phyloP scores from a whole-genome alignment of 2,329 filamentous ascomycete genomes.

The Rhinocladiella similis region DNA sequence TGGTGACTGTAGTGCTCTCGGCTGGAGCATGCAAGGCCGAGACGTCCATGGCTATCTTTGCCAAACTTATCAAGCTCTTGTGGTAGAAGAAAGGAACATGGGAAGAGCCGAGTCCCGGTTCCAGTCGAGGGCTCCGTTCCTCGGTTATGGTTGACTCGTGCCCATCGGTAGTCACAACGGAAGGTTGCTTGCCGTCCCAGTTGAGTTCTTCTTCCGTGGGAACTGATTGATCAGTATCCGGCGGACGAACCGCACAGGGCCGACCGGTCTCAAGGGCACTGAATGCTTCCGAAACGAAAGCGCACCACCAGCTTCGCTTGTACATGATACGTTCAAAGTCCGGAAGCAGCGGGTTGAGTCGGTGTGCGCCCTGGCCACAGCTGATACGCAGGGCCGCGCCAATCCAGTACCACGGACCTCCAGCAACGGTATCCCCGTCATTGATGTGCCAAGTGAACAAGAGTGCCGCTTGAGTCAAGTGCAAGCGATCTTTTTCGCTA shows the following conservation, averaged over 20 bases:
- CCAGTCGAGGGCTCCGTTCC: too few species aligned
- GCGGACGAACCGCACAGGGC: conserved; percentile 51
- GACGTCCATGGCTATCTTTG: too few species aligned
- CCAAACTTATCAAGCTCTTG: too few species aligned
- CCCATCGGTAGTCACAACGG: conserved; percentile 51
- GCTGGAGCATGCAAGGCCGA: too few species aligned
- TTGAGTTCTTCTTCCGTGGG: conserved; percentile 51
- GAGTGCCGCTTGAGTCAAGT: conserved; percentile 55
- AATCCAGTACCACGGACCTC: conserved; percentile 56
- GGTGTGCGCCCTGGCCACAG: conserved; percentile 55
- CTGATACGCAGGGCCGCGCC: conserved; percentile 54
- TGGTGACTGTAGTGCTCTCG: too few species aligned
- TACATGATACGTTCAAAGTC: conserved; percentile 44
- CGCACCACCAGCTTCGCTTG: conserved; percentile 44
- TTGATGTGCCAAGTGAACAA: conserved; percentile 59
- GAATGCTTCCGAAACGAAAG: conserved; percentile 46
- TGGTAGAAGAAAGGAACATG: too few species aligned
- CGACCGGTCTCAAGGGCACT: conserved; percentile 50
- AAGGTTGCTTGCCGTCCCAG: conserved; percentile 45
- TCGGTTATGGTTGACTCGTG: background rate
- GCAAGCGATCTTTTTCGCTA: conserved; percentile 55
- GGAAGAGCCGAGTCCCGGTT: too few species aligned
- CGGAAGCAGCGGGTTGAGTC: conserved; percentile 41
- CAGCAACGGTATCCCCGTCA: conserved; percentile 55
- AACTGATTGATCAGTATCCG: conserved; percentile 34